These are phyloP conservation scores for Kluyveromyces sp. DNA, from an alignment of 1,139 yeast species.

Conservation along the genomic window DNA sequence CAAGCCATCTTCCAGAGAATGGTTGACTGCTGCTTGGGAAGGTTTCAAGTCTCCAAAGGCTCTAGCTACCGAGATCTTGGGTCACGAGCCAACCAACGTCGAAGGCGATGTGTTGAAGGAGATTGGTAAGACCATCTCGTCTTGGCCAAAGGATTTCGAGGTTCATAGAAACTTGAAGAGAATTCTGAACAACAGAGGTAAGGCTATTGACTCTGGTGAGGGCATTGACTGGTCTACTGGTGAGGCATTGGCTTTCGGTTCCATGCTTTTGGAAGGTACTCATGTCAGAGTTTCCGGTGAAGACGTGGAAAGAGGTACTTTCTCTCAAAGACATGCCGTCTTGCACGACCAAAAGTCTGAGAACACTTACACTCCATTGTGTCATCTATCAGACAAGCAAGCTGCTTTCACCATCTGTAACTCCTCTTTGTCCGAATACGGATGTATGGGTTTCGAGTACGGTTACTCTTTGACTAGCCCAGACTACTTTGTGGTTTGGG, in stretches of 20 bases:
- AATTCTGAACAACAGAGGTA: constrained; percentile 80
- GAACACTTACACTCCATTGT: constrained; percentile 74
- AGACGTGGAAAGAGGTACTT: constrained; percentile 99
- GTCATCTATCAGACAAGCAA: constrained; percentile 70
- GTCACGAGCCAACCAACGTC: constrained; percentile 94
- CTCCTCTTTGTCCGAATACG: constrained; percentile 97
- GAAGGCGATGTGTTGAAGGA: constrained; percentile 63
- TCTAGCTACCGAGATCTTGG: constrained; percentile 89
- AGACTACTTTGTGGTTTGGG: constrained; percentile 97
- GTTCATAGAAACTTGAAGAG: constrained; percentile 95
- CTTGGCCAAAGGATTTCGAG: constrained; percentile 84
- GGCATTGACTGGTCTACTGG: constrained; percentile 99
- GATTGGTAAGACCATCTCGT: constrained; percentile 71
- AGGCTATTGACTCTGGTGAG: constrained; percentile 81
- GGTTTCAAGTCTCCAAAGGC: constrained; percentile 97
- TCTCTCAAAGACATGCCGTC: constrained; percentile 98
- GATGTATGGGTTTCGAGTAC: constrained; percentile 98
- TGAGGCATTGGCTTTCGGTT: constrained; percentile 96
- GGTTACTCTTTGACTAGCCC: constrained; percentile 98
- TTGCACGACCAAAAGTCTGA: constrained; percentile 93
- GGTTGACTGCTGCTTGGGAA: constrained; percentile 99
- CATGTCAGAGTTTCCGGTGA: constrained; percentile 98
- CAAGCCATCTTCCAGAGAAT: constrained; percentile 87
- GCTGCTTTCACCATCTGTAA: constrained; percentile 85
- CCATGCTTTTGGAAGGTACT: constrained; percentile 86